Percentiles rank a stretch among this genome's conserved stretches.
phyloP scores from a whole-genome alignment of 306 rosid genomes.

The Nissolia schottii region DNA sequence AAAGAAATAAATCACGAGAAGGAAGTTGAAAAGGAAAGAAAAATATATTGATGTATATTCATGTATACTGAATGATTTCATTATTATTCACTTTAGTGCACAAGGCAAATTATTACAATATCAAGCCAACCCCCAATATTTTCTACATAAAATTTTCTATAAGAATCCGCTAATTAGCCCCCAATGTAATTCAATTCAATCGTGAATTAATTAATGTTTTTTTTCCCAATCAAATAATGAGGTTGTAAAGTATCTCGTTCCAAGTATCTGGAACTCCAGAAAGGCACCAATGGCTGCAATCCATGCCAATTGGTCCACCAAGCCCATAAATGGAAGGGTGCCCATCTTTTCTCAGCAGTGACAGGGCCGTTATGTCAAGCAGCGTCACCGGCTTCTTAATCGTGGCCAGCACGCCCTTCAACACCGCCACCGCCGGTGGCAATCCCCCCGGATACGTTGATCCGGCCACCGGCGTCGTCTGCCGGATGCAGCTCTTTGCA shows the following conservation, averaged over 20 bases:
- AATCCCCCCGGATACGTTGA: constrained; percentile 66
- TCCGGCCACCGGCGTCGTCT: constrained; percentile 53
- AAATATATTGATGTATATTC: background rate
- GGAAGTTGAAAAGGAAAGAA: background rate
- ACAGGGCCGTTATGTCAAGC: constrained; percentile 70
- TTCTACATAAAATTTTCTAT: background rate
- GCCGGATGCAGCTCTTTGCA: constrained; percentile 54
- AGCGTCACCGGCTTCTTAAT: constrained; percentile 57
- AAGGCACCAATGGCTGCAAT: constrained; percentile 96
- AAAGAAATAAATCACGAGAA: background rate
- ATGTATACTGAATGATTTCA: background rate
- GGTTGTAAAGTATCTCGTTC: constrained; percentile 75
- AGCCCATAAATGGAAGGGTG: constrained; percentile 86
- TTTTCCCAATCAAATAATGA: constrained; percentile 28
- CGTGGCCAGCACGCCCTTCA: constrained; percentile 51
- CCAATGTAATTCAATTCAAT: constrained; percentile 21
- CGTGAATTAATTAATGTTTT: background rate
- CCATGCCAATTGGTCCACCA: constrained; percentile 42
- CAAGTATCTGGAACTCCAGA: constrained; percentile 96
- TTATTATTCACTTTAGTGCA: background rate
- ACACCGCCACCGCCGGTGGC: constrained; percentile 59
- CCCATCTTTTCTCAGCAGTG: constrained; percentile 76
- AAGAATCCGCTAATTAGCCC: constrained; percentile 1
- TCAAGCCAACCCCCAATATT: background rate
- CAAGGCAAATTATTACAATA: background rate